phyloP scores from a whole-genome alignment of 2,329 filamentous ascomycete species.

The Ceratocystiopsis sp. region DNA sequence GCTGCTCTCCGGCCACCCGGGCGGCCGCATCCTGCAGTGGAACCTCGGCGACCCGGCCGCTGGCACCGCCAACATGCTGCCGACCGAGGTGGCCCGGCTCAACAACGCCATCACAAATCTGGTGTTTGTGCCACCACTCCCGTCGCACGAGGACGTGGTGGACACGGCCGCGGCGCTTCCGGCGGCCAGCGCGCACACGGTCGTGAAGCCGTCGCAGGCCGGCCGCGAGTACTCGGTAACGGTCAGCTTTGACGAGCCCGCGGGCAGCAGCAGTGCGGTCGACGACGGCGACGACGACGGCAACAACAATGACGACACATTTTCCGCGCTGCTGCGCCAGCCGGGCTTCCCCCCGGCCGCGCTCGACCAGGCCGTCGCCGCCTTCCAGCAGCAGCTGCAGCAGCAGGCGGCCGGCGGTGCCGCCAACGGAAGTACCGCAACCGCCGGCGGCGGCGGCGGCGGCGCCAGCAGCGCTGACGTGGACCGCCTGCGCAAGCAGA shows the following conservation, averaged over 20 bases:
- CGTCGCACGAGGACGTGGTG: constrained; percentile 12
- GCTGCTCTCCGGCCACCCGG: constrained; percentile 64
- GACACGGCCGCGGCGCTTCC: too few relatives aligned
- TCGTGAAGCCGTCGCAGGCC: constrained; percentile 68
- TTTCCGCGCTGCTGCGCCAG: constrained; percentile 26
- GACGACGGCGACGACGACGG: constrained; percentile 6
- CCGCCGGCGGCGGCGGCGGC: too few relatives aligned
- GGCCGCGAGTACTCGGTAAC: constrained; percentile 48
- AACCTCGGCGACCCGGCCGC: constrained; percentile 41
- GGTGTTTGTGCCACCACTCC: constrained; percentile 45
- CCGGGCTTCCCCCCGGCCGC: constrained; percentile 29
- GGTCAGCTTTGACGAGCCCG: constrained; percentile 38
- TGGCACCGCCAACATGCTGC: constrained; percentile 22
- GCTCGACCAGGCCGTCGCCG: constrained; percentile 32
- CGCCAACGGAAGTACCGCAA: too few relatives aligned
- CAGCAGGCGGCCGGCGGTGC: background rate
- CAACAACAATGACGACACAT: constrained; percentile 12
- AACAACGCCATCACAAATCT: constrained; percentile 75
- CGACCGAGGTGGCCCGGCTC: constrained; percentile 50
- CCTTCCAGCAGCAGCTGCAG: constrained; percentile 20
- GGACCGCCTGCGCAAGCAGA: constrained; percentile 17
- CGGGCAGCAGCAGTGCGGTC: constrained; percentile 10
- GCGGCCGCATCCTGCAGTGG: constrained; percentile 67
- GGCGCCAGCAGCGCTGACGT: constrained; percentile 14
- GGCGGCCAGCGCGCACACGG: constrained; percentile 25